These are phyloP conservation scores for Uronychia binucleata DNA, from an alignment of 73 alveolate genomes.

Conservation along the genomic window DNA sequence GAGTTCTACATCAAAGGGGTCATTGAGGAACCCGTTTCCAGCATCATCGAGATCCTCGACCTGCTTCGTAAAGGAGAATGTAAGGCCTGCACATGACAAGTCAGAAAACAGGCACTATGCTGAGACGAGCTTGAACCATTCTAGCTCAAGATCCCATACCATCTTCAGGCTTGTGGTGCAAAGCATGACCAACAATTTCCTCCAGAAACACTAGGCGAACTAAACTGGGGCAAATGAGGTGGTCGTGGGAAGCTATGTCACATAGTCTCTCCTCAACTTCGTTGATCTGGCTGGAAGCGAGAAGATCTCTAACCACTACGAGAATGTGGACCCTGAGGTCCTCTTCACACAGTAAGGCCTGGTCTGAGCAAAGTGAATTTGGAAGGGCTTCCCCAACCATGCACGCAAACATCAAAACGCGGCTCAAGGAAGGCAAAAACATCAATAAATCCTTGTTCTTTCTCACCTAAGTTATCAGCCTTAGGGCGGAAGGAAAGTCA, in stretches of 20 bases:
- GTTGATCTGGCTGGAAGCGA: constrained; percentile 98
- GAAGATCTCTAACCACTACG: constrained; percentile 68
- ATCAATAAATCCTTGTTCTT: constrained; percentile 78
- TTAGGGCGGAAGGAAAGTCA: constrained; percentile 60
- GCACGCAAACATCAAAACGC: constrained; percentile 19
- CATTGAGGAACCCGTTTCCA: constrained; percentile 68
- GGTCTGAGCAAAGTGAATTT: background rate
- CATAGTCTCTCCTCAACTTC: constrained; percentile 70
- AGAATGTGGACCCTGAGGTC: constrained; percentile 24
- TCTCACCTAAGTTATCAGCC: constrained; percentile 68
- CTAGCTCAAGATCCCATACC: constrained; percentile 83
- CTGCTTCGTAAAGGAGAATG: constrained; percentile 68
- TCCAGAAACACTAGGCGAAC: constrained; percentile 2
- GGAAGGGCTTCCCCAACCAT: constrained; percentile 22
- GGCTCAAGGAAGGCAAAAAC: constrained; percentile 78
- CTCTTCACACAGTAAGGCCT: background rate
- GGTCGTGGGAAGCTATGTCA: constrained; percentile 35
- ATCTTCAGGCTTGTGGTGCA: constrained; percentile 58
- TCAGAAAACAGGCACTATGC: constrained; percentile 71
- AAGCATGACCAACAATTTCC: constrained; percentile 49
- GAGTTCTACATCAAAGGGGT: constrained; percentile 77
- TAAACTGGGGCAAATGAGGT: background rate
- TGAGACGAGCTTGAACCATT: constrained; percentile 73
- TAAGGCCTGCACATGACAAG: background rate
- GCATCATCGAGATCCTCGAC: constrained; percentile 72